Conservation (phyloP, 495 filamentous ascomycete species). For the Penicillium pancosmium region DNA sequence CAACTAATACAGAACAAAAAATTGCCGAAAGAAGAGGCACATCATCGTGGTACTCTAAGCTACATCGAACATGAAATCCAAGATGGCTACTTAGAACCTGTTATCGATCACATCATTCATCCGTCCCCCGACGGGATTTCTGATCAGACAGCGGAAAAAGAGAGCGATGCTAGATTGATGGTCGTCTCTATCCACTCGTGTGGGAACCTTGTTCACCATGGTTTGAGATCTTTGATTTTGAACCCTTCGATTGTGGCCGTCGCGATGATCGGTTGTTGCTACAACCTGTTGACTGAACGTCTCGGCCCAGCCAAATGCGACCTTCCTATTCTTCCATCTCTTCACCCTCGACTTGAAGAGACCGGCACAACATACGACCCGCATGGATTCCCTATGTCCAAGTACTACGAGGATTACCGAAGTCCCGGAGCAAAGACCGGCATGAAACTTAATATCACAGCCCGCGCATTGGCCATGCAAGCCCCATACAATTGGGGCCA, state of each 20-base stretch:
- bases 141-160: constrained; percentile 17
- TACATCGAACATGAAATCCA: constrained; percentile 57
- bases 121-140: constrained; percentile 15
- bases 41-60: constrained; percentile 41
- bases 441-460: constrained; percentile 89
- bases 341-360: constrained; percentile 56
- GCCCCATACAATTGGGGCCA: constrained; percentile 89
- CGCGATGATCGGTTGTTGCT: constrained; percentile 96
- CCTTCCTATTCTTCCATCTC: constrained; percentile 63
- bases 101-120: constrained; percentile 67
- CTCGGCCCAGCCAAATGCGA: constrained; percentile 87
- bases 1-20: constrained; percentile 24
- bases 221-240: constrained; percentile 77
- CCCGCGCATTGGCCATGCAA: constrained; percentile 95
- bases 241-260: constrained; percentile 85
- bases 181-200: constrained; percentile 95
- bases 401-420: constrained; percentile 62
- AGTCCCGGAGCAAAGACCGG: constrained; percentile 56
- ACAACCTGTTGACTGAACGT: constrained; percentile 92
- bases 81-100: constrained; percentile 72
- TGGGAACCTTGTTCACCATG: constrained; percentile 95
- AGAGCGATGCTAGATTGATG: constrained; percentile 60
- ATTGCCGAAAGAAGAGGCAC: constrained; percentile 27
- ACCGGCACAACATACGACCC: constrained; percentile 72
- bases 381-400: constrained; percentile 91